Conservation (phyloP, 306 rosid genomes). For the Sechiopsis laciniata region DNA sequence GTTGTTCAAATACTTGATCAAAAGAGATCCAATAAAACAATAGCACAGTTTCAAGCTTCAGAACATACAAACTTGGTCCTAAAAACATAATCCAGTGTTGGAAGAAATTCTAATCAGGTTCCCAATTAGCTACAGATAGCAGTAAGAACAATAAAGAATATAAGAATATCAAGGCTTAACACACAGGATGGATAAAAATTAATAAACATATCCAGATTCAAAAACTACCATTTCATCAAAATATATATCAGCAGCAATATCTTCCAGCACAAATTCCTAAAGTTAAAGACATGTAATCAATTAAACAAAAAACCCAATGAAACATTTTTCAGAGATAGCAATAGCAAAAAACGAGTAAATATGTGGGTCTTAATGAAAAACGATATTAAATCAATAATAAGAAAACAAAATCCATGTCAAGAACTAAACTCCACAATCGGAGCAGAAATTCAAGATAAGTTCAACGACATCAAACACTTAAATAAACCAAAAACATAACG, state of each 20-base stretch:
- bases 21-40: not conserved
- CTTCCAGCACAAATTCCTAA: not conserved
- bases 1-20: not conserved
- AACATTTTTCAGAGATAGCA: not conserved
- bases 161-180: not conserved
- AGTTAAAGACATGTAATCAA: not conserved
- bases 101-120: not conserved
- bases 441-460: too few relatives aligned
- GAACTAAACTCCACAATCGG: slow-evolving; percentile 11
- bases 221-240: not conserved
- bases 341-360: not conserved
- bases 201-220: not conserved
- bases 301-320: not conserved
- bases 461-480: too few relatives aligned
- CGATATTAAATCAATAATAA: not conserved
- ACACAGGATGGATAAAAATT: not conserved
- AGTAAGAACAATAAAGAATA: not conserved
- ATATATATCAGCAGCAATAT: not conserved
- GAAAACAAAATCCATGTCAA: slow-evolving; percentile 20
- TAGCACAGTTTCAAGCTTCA: not conserved
- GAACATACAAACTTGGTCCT: not conserved
- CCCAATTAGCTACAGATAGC: not conserved
- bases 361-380: not conserved
- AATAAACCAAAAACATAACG: too few relatives aligned
- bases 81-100: not conserved